Evolutionary conservation across 2,329 filamentous ascomycete genomes (phyloP), one percentile per base, ranked within the genome.

Genomic region (Cladosporium oxysporum): DNA sequence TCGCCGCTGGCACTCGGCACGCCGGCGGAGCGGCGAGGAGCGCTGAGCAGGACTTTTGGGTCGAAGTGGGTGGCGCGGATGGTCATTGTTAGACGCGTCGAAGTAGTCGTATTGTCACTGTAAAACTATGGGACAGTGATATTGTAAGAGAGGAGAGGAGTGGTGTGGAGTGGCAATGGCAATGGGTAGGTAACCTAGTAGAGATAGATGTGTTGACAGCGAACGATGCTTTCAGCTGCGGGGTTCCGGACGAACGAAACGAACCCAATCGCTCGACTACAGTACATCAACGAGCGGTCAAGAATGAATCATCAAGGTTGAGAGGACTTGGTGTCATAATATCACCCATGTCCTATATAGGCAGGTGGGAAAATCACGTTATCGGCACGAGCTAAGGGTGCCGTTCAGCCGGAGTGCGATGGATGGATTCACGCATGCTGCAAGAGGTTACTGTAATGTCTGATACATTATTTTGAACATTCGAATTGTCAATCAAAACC

Each of bases 31-130:
- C 91, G 87, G 65, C 91, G 87, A 35, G 91, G 90, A 18, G 90
- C 90, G 70, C 89, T 89, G 73, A 95, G 85, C 66, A 95, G 83
- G 70, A 91, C 89, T 82, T 92, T 86, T 5, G 91, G 90, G 11
- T 90, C 92, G 79, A 93, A 91, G 71, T 89, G 90, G 71, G 83
- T 82, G 11, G 89, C 88, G 70, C 84, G 84, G 75, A 91, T 84
- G 8, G 89, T 91, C 91, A 93, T 93, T 68, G 6, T 60, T 21
- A 5, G 8, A 3, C 11, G 5, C 2, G 31, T 10, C 8, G 2
- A 33, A 14, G 11, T 35, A 14, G 8, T 28, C 8, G 23, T 23
- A 1, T 29, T 23, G 14, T 26, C 10, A 21, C 12, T 37, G 35
- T 37, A 37, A 14, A 14, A 14, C 5, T 41, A 41, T 41, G 35